phyloP scores from a whole-genome alignment of 1,139 yeast genomes.

The Kodamaea anthophila region DNA sequence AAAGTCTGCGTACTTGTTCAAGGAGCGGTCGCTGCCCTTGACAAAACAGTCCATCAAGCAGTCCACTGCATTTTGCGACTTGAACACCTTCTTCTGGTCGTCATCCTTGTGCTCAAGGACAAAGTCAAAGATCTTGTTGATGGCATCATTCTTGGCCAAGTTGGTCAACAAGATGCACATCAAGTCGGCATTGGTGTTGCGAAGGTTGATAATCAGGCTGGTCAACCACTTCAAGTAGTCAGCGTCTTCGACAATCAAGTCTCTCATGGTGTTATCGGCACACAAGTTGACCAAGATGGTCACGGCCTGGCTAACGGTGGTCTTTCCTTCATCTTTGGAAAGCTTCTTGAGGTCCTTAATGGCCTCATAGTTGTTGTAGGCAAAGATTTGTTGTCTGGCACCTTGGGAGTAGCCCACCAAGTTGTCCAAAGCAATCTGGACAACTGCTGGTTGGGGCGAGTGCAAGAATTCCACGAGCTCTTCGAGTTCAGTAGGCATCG shows the following conservation, averaged over 20 bases:
- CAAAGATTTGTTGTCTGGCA: conserved; percentile 59
- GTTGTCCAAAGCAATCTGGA: conserved; percentile 80
- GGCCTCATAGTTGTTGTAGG: conserved; percentile 64
- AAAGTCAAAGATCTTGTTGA: conserved; percentile 51
- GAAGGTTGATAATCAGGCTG: conserved; percentile 47
- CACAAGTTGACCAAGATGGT: conserved; percentile 82
- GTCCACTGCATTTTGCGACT: conserved; percentile 60
- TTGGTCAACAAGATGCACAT: conserved; percentile 82
- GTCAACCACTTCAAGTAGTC: conserved; percentile 52
- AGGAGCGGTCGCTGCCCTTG: conserved; percentile 67
- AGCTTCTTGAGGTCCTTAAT: conserved; percentile 65
- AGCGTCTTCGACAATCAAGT: conserved; percentile 58
- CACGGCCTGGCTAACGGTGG: conserved; percentile 59
- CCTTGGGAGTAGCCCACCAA: conserved; percentile 79
- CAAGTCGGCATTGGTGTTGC: conserved; percentile 68
- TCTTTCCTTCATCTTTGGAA: conserved; percentile 46
- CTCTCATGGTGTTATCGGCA: conserved; percentile 61
- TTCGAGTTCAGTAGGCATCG: conserved; percentile 57
- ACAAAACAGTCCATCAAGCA: conserved; percentile 89
- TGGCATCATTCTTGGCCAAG: conserved; percentile 69
- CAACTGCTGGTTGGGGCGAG: conserved; percentile 74
- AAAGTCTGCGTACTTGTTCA: conserved; percentile 67
- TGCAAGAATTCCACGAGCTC: conserved; percentile 79
- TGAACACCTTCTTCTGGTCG: conserved; percentile 36
- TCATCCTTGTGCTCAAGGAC: conserved; percentile 27